Evolutionary conservation across 192 early-diverging fungal genomes (phyloP).

Genomic region (Coemansia sp.): DNA sequence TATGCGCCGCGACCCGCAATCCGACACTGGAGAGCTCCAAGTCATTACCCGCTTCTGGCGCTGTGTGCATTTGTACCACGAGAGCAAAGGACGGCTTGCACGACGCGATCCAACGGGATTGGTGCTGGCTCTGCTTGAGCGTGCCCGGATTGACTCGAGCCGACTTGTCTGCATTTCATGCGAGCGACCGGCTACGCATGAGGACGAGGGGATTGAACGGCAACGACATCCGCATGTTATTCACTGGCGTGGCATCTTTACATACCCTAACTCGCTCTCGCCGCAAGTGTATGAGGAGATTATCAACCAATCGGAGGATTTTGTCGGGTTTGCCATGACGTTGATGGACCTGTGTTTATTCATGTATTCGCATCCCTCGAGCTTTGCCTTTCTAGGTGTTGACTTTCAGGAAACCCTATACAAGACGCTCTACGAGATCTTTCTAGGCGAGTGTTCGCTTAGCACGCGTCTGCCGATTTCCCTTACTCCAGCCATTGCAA

Average conservation of each 20-base stretch:
- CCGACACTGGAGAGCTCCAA: constrained; percentile 30
- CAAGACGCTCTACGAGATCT: constrained; percentile 53
- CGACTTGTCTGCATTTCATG: constrained; percentile 46
- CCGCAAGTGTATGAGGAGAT: constrained; percentile 53
- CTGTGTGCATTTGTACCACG: constrained; percentile 50
- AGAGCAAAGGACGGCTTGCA: constrained; percentile 24
- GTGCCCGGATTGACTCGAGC: constrained; percentile 42
- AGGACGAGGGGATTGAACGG: constrained; percentile 29
- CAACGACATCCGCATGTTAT: constrained; percentile 38
- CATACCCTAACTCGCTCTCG: constrained; percentile 44
- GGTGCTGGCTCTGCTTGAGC: constrained; percentile 39
- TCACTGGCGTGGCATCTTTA: constrained; percentile 45
- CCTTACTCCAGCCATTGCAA: constrained; percentile 39
- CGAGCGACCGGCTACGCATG: constrained; percentile 41
- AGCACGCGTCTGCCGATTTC: constrained; percentile 44
- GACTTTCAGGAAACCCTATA: constrained; percentile 49
- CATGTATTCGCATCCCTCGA: constrained; percentile 51
- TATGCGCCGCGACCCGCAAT: constrained; percentile 32
- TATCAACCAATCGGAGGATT: constrained; percentile 38
- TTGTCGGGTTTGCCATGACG: constrained; percentile 46
- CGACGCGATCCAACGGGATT: constrained; percentile 38
- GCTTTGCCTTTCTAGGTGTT: constrained; percentile 45
- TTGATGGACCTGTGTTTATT: constrained; percentile 52
- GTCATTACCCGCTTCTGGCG: constrained; percentile 53
- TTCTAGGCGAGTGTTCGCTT: constrained; percentile 39